Evolutionary conservation across 768 basidiomycete genomes (phyloP).

Genomic region (Suillus subaureus): DNA sequence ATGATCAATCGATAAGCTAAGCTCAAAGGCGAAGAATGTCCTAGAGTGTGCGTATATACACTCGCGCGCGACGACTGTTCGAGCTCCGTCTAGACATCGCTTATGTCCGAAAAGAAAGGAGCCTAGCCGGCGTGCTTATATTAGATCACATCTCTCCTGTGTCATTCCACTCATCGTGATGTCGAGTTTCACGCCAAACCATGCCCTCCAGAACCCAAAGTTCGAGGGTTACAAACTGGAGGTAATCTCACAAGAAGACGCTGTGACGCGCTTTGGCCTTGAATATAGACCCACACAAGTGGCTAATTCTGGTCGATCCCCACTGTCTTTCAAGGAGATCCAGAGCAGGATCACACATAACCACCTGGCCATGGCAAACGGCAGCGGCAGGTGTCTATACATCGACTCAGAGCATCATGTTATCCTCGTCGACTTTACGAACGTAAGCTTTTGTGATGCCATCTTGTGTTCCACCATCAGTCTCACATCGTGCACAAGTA

Average conservation of each 20-base stretch:
- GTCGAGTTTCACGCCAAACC: slow-evolving; percentile 46
- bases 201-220: slow-evolving; percentile 70
- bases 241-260: slow-evolving; percentile 57
- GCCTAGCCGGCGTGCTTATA: background rate
- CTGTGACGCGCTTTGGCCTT: slow-evolving; percentile 53
- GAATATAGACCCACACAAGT: slow-evolving; percentile 47
- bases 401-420: slow-evolving; percentile 67
- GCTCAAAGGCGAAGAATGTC: background rate
- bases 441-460: slow-evolving; percentile 46
- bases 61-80: background rate
- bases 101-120: background rate
- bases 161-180: slow-evolving; percentile 16
- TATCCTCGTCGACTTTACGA: slow-evolving; percentile 55
- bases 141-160: slow-evolving; percentile 1
- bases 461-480: slow-evolving; percentile 6
- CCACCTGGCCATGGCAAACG: slow-evolving; percentile 59
- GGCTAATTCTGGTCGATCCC: slow-evolving; percentile 58
- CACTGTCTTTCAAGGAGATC: slow-evolving; percentile 78
- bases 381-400: slow-evolving; percentile 57
- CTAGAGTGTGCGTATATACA: background rate
- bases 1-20: background rate
- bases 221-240: slow-evolving; percentile 86
- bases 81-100: background rate
- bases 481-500: slow-evolving; percentile 39
- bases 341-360: slow-evolving; percentile 86